phyloP scores from a whole-genome alignment of 2,329 filamentous ascomycete genomes.

The Sarocladiaceae sp. region DNA sequence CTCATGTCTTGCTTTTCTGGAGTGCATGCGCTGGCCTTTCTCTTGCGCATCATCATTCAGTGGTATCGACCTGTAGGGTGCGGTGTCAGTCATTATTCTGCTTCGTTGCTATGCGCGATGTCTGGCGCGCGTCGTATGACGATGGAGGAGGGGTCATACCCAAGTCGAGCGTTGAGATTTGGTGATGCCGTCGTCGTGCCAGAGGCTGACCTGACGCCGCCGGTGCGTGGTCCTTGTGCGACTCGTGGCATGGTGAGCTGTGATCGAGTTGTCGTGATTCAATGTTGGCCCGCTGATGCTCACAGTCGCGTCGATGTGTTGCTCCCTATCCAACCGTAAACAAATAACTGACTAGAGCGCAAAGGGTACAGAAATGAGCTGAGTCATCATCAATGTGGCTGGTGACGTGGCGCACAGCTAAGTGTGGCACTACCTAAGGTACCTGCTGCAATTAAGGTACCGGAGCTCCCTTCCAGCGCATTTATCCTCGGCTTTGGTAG shows the following conservation, averaged over 20 bases:
- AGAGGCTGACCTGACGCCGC: conserved; percentile 41
- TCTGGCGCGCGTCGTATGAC: conserved; percentile 7
- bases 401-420: neutral
- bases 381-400: conserved; percentile 1
- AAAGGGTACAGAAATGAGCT: neutral
- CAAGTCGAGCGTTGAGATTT: conserved; percentile 5
- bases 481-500: conserved; percentile 2
- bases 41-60: conserved; percentile 94
- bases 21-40: conserved; percentile 82
- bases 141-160: conserved; percentile 8
- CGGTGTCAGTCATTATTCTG: conserved; percentile 13
- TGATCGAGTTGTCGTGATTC: conserved; percentile 1
- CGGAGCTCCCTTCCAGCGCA: neutral
- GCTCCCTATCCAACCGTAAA: neutral
- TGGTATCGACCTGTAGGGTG: conserved; percentile 63
- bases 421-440: too few species aligned
- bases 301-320: conserved; percentile 5
- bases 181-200: conserved; percentile 44
- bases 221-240: conserved; percentile 48
- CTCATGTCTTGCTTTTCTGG: conserved; percentile 82
- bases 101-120: conserved; percentile 13
- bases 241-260: conserved; percentile 51
- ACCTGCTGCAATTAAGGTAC: neutral
- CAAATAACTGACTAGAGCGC: neutral
- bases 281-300: neutral